A percentile compares a stretch with the other conserved stretches of the same genome.
Conservation (phyloP, 805 yeast species). For the Starmerella bombi region DNA sequence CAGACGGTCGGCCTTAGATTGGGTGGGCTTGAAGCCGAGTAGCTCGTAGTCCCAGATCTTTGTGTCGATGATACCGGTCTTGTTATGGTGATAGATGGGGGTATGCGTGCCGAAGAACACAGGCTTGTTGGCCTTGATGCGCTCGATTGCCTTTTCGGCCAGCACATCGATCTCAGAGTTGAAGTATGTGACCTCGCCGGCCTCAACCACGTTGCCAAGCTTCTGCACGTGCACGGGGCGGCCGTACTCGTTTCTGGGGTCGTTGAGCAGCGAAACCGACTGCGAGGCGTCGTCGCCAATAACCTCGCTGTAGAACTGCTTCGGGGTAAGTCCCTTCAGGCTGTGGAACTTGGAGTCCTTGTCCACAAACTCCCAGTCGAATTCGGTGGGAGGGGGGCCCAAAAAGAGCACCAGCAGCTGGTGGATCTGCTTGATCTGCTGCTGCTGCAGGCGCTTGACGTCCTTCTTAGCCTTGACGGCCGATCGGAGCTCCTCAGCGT, state of each 20-base stretch:
- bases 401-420: conserved; percentile 52
- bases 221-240: conserved; percentile 56
- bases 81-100: conserved; percentile 57
- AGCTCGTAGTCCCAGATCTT: conserved; percentile 53
- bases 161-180: conserved; percentile 49
- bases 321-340: conserved; percentile 43
- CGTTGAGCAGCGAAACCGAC: conserved; percentile 58
- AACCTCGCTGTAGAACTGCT: conserved; percentile 45
- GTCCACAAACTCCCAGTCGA: conserved; percentile 64
- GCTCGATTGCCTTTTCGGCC: conserved; percentile 48
- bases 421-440: conserved; percentile 45
- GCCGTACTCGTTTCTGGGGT: conserved; percentile 63
- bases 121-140: conserved; percentile 60
- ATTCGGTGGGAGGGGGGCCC: conserved; percentile 67
- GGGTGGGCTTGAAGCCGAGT: conserved; percentile 34
- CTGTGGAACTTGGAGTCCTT: conserved; percentile 43
- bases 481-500: conserved; percentile 54
- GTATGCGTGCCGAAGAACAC: conserved; percentile 84
- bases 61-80: conserved; percentile 59
- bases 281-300: conserved; percentile 40
- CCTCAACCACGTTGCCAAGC: conserved; percentile 59
- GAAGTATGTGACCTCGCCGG: conserved; percentile 57
- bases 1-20: conserved; percentile 55
- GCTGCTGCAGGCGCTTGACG: conserved; percentile 30
- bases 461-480: conserved; percentile 32